Evolutionary conservation across 2,329 filamentous ascomycete species (phyloP), one percentile per base, ranked within the genome.

Genomic region (Aspergillus sp.): DNA sequence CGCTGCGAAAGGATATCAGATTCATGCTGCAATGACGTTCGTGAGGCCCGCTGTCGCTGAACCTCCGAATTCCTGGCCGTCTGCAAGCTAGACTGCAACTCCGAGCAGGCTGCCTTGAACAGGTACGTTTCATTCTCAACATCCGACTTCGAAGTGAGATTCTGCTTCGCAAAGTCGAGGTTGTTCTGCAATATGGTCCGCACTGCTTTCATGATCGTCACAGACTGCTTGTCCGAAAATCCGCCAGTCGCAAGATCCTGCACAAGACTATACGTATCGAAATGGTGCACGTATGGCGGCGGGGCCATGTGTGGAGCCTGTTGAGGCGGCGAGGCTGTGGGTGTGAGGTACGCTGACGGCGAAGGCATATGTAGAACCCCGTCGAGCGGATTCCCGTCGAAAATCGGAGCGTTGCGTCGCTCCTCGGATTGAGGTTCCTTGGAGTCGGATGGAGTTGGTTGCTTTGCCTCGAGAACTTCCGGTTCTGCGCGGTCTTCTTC

Each of bases 41-140:
- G 83, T 71, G 96, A 90, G 63, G 91, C 88, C 37, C 93, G 85
- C 77, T 91, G 89, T 59, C 88, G 84, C 74, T 97, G 93, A 62
- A 92, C 88, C 64, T 90, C 87, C 0, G 86, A 82, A 64, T 89
- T 88, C 22, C 91, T 83, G 54, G 88, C 88, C 61, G 92, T 91
- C 63, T 86, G 87, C 17, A 98, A 86, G 72, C 97, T 95, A 22
- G 91, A 93, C 66, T 87, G 86, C 34, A 99, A 83, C 77, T 99
- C 95, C 3, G 90, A 93, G 73, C 93, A 97, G 2, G 95, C 95
- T 2, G 95, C 95, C 53, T 89, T 86, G 79, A 99, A 99, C 11
- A 99, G 83, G 71, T 99, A 99, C 7, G 88, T 88, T 75, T 97
- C 90, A 73, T 98, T 99, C 71, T 98, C 93, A 39, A 96, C 89